A percentile compares a stretch with the other conserved stretches of the same genome.
phyloP scores from a whole-genome alignment of 2,329 filamentous ascomycete species.

The Arthrocladium fulminans region DNA sequence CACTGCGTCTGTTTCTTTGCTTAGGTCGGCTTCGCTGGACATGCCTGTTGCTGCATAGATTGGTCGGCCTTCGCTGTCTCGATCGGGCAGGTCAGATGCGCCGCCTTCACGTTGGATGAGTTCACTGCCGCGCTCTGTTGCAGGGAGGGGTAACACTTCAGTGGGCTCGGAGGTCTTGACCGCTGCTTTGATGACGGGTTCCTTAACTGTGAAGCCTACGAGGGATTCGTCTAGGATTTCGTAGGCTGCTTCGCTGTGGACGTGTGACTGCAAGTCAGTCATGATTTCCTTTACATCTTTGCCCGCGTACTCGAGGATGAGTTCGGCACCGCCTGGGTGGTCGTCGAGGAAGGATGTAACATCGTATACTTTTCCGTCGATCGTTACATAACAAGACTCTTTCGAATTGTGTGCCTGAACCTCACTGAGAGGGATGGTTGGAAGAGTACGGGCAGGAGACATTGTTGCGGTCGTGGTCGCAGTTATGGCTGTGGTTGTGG shows the following conservation, averaged over 20 bases:
- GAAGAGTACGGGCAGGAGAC: constrained; percentile 62
- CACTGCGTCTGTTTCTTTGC: constrained; percentile 67
- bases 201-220: constrained; percentile 66
- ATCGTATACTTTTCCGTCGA: constrained; percentile 88
- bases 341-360: constrained; percentile 82
- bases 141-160: constrained; percentile 46
- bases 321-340: constrained; percentile 80
- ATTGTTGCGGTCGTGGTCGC: no score
- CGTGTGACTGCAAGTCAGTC: constrained; percentile 72
- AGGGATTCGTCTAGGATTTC: constrained; percentile 83
- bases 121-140: constrained; percentile 39
- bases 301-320: constrained; percentile 83
- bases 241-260: constrained; percentile 87
- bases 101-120: constrained; percentile 34
- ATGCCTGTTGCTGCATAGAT: constrained; percentile 63
- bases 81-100: constrained; percentile 38
- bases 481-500: neutral
- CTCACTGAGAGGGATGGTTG: constrained; percentile 71
- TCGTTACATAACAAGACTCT: constrained; percentile 85
- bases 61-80: constrained; percentile 12
- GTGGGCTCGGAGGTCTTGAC: constrained; percentile 40
- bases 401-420: constrained; percentile 69
- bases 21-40: constrained; percentile 79
- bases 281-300: constrained; percentile 78
- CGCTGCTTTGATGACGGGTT: constrained; percentile 46